Conservation (phyloP, 257 asterid genomes). For the Rubia yunnanensis region DNA sequence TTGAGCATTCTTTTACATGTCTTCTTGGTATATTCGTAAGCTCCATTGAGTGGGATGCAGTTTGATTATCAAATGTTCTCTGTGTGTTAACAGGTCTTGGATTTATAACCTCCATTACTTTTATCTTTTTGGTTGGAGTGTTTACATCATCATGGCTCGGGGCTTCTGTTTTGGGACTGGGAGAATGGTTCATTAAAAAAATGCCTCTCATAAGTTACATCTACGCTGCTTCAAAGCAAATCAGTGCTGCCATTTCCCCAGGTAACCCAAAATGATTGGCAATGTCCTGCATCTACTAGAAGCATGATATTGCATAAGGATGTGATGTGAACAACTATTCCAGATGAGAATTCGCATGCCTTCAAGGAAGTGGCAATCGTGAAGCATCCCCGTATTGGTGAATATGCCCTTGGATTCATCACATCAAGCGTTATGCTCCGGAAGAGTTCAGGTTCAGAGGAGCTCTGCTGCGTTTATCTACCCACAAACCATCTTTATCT, state of each 20-base stretch:
- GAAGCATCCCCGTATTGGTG: constrained; percentile 75
- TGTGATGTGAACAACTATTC: constrained; percentile 6
- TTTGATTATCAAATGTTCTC: not conserved
- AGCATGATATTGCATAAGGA: not conserved
- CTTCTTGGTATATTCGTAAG: not conserved
- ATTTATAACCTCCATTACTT: constrained; percentile 56
- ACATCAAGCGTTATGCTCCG: constrained; percentile 61
- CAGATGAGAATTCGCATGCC: constrained; percentile 69
- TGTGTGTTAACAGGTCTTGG: constrained; percentile 49
- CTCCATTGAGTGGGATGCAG: not conserved
- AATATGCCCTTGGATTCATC: constrained; percentile 68
- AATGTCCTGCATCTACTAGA: not conserved
- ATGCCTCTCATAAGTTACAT: constrained; percentile 82
- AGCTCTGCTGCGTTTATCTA: constrained; percentile 69
- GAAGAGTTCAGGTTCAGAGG: constrained; percentile 57
- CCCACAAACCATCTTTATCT: constrained; percentile 91
- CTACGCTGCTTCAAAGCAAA: constrained; percentile 70
- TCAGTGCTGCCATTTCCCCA: constrained; percentile 77
- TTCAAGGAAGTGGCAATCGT: constrained; percentile 82
- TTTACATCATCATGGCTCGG: constrained; percentile 89
- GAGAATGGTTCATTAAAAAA: constrained; percentile 74
- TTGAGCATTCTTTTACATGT: not conserved
- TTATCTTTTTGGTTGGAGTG: constrained; percentile 75
- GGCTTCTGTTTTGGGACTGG: constrained; percentile 57
- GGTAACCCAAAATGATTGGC: constrained; percentile 26